Base-by-base conservation (phyloP, 139 green algal species). In the Yamagishiella unicocca region DNA sequence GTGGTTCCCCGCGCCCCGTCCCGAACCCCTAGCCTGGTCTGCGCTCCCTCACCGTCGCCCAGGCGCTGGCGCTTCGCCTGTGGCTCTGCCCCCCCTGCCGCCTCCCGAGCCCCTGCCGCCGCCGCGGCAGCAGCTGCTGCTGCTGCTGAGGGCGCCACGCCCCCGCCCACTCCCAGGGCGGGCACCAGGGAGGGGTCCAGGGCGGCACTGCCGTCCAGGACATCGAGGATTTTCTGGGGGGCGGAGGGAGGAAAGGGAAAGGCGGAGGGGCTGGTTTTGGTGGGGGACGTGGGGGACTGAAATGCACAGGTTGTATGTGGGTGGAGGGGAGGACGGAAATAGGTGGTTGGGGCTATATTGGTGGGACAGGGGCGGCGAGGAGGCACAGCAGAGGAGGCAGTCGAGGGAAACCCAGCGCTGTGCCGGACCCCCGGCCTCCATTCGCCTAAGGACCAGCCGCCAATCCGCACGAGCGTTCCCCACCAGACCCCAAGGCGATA, bases 221-320 rank as follows among this genome's bases (percentile, higher is more conserved):
- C 91, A 27, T 92, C 89, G 7, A 91, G 84, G n/a, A 94, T 27
- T 75, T 90, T 90, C 89, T 92, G 75, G 53, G 62, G 24, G 71
- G 61, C 6, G 45, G 29, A 17, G 82, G 68, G 31, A 58, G 25
- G 83, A 71, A 43, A 22, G 50, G 40, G 53, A 61, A 58, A 37
- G 33, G 45, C 45, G 55, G 14, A 1, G 9, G 22, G n/a, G 42
- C 1, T 24, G 14, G 12, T n/a, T n/a, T n/a, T n/a, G n/a, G n/a
- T n/a, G n/a, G n/a, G n/a, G n/a, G n/a, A n/a, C n/a, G n/a, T n/a
- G n/a, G n/a, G n/a, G n/a, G n/a, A n/a, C n/a, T n/a, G n/a, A n/a
- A n/a, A n/a, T n/a, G n/a, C n/a, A n/a, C n/a, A n/a, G n/a, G n/a
- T n/a, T n/a, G n/a, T n/a, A n/a, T n/a, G n/a, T n/a, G n/a, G n/a